A percentile compares a stretch with the other conserved stretches of the same genome.
Conservation (phyloP, 2,329 filamentous ascomycete species). For the Xylaria sp. region DNA sequence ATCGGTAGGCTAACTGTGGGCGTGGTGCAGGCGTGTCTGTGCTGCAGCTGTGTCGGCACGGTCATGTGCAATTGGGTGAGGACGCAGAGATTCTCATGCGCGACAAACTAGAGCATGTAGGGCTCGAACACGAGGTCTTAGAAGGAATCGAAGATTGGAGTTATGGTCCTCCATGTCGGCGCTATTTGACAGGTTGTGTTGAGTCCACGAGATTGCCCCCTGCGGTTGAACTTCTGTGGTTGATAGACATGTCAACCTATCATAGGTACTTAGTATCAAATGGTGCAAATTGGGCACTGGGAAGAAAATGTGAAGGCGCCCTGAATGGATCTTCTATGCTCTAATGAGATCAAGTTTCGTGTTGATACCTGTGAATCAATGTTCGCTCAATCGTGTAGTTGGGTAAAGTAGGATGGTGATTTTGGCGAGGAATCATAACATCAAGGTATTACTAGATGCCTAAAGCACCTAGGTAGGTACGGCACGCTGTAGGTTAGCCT, state of each 20-base stretch:
- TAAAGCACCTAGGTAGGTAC: no score
- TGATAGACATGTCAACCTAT: background rate
- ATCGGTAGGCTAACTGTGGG: conserved; percentile 1
- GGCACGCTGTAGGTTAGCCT: no score
- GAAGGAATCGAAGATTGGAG: background rate
- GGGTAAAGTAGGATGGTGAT: no score
- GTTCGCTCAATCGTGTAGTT: no score
- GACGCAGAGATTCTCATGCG: conserved; percentile 43
- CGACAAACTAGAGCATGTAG: conserved; percentile 27
- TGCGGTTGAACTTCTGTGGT: background rate
- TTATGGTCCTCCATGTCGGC: background rate
- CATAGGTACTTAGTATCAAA: background rate
- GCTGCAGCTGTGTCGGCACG: conserved; percentile 52
- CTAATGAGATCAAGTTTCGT: no score
- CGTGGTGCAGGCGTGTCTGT: conserved; percentile 50
- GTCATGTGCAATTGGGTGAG: conserved; percentile 54
- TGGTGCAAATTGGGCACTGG: no score
- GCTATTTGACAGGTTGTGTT: background rate
- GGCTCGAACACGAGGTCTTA: background rate
- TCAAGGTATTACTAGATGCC: no score
- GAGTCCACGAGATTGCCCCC: background rate
- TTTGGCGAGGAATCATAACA: no score
- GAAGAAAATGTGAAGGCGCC: no score
- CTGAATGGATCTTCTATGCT: no score
- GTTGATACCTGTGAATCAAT: no score